Base-by-base conservation (phyloP, 371 early-diverging fungal genomes). In the Mucor irregularis region DNA sequence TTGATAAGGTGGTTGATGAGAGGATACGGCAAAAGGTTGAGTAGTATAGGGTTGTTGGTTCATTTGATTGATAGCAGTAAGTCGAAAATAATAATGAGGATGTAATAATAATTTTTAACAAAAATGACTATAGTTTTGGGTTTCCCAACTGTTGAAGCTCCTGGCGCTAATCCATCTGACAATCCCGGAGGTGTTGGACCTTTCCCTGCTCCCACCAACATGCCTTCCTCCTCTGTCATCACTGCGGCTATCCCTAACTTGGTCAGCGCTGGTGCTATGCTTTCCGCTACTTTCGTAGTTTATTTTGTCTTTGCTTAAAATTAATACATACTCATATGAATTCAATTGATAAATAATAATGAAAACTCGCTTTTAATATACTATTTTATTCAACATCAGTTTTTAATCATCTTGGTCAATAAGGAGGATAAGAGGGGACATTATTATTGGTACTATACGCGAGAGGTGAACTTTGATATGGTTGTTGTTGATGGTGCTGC, bases 41-140 rank as follows among this genome's bases (percentile, higher is more conserved):
- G n/a, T n/a, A n/a, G n/a, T n/a, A 39, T 42, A 42, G 14, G 42
- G 50, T 26, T 48, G 48, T 21, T 50, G 50, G 21, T 33, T n/a
- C n/a, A n/a, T n/a, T n/a, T n/a, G n/a, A n/a, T n/a, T n/a, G n/a
- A n/a, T n/a, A n/a, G n/a, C n/a, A n/a, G n/a, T n/a, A n/a, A n/a
- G n/a, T n/a, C n/a, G n/a, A n/a, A n/a, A n/a, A n/a, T n/a, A n/a
- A n/a, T n/a, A n/a, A n/a, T n/a, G n/a, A n/a, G n/a, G n/a, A n/a
- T n/a, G n/a, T n/a, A n/a, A n/a, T n/a, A n/a, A n/a, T n/a, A n/a
- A n/a, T n/a, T n/a, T n/a, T n/a, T n/a, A n/a, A n/a, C n/a, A n/a
- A n/a, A n/a, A n/a, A n/a, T n/a, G n/a, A n/a, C n/a, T 48, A 16
- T 34, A 48, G 34, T 48, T 34, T 48, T 46, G 30, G 19, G 17